Evolutionary conservation across 805 yeast genomes (phyloP), one percentile per base, ranked within the genome.

Genomic region (Metschnikowia amazonensis): DNA sequence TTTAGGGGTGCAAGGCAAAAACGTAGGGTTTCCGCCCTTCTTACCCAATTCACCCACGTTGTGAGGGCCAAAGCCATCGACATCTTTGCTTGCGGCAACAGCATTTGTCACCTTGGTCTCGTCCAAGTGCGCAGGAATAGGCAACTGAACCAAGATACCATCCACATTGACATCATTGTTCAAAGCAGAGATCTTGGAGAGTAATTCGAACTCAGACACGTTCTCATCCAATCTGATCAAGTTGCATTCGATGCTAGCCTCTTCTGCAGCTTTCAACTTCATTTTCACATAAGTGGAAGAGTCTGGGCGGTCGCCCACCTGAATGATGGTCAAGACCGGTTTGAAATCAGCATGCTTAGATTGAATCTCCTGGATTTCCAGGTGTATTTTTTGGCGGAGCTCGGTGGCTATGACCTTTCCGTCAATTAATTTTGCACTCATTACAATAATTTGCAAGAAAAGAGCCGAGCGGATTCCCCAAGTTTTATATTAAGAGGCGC

Each of bases 1-100:
- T 64, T 84, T 77, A 43, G 95, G 95, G 17, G 95, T 86, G 63
- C 95, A 86, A 32, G 95, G 95, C 58, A 83, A 70, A 64, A 82
- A 86, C 46, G 64, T 63, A 31, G 95, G 94, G 18, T 71, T 59
- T 34, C 92, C 94, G 49, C 81, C 83, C 61, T 77, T 82, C 60
- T 86, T 86, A 53, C 84, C 74, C 53, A 86, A 71, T 60, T 85
- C 90, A 46, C 94, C 94, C 33, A 83, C 81, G 62, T 86, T 86
- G 68, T 64, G 79, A 46, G 87, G 82, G 44, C 86, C 87, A 58
- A 86, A 85, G 1, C 95, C 95, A 63, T 86, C 95, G 31, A 86
- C 92, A 58, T 86, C 95, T 60, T 86, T 86, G 42, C 73, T 72
- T 31, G 80, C 77, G 27, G 71, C 63, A 18, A 86, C 92, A 31